Conservation (phyloP, 78 protist genomes). For the Dictyostelium firmibasis region DNA sequence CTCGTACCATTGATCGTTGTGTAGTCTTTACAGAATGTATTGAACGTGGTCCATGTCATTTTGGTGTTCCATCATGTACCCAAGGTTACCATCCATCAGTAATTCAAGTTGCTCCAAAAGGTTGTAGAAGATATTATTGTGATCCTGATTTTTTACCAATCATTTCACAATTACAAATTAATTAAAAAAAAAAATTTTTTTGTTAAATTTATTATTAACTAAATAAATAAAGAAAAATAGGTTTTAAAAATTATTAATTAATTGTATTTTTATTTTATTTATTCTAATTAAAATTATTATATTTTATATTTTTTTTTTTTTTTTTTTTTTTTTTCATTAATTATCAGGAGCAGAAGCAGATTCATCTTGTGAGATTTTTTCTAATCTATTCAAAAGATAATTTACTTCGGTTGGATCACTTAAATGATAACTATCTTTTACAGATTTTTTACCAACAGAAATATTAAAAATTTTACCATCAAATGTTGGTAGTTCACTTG, state of each 20-base stretch:
- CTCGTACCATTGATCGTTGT: slow-evolving; percentile 3
- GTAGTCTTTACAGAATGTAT: not conserved
- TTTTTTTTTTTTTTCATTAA: not conserved
- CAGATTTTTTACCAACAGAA: slow-evolving; percentile 54
- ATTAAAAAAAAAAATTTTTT: not conserved
- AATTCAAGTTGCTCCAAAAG: not conserved
- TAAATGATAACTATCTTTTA: slow-evolving; percentile 42
- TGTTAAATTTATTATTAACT: not conserved
- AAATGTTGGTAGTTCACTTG: slow-evolving; percentile 56
- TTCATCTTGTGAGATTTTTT: slow-evolving; percentile 2
- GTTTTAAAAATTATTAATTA: not conserved
- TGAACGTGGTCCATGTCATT: slow-evolving; percentile 42
- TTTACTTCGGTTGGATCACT: slow-evolving; percentile 38
- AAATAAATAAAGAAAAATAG: too few species aligned
- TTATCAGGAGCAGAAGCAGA: not conserved
- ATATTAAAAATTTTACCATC: slow-evolving; percentile 46
- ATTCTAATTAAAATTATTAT: not conserved
- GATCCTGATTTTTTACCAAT: slow-evolving; percentile 14
- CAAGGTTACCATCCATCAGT: not conserved
- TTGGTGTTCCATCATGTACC: slow-evolving; percentile 10
- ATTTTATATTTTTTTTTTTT: not conserved
- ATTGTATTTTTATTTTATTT: not conserved
- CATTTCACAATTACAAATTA: not conserved
- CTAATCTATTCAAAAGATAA: not conserved
- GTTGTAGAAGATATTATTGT: slow-evolving; percentile 10